Conservation (phyloP, 2,329 filamentous ascomycete genomes). For the Talaromyces sp. region DNA sequence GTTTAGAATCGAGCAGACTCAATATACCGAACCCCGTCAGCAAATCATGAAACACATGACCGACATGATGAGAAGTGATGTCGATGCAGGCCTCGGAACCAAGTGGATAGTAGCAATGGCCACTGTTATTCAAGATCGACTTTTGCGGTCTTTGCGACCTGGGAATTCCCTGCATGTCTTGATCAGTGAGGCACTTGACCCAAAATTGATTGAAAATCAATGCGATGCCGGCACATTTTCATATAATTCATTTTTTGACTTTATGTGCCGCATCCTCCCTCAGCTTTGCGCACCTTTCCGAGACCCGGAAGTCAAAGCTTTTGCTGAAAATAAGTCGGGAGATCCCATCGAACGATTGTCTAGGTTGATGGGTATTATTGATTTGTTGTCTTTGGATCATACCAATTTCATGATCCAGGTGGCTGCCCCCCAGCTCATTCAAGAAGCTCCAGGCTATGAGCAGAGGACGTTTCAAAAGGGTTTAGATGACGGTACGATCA, state of each 20-base stretch:
- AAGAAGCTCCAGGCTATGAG: conserved; percentile 61
- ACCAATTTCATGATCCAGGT: conserved; percentile 64
- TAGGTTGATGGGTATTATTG: conserved; percentile 60
- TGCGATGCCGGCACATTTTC: conserved; percentile 60
- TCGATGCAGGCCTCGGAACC: conserved; percentile 54
- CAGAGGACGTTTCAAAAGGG: conserved; percentile 57
- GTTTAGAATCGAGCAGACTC: conserved; percentile 55
- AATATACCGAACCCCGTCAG: conserved; percentile 51
- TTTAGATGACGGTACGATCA: conserved; percentile 50
- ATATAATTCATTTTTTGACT: conserved; percentile 61
- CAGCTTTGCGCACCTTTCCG: conserved; percentile 64
- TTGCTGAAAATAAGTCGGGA: conserved; percentile 50
- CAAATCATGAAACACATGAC: conserved; percentile 59
- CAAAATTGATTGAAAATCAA: conserved; percentile 56
- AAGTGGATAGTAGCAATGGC: conserved; percentile 64
- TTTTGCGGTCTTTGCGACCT: conserved; percentile 57
- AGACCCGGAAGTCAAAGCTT: conserved; percentile 56
- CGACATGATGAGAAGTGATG: conserved; percentile 56
- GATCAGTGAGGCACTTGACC: conserved; percentile 60
- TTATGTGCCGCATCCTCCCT: conserved; percentile 60
- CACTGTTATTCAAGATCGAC: conserved; percentile 60
- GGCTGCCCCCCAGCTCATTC: conserved; percentile 58
- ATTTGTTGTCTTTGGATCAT: conserved; percentile 61
- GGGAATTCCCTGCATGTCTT: conserved; percentile 60
- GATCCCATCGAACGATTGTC: conserved; percentile 63